phyloP scores from a whole-genome alignment of 1,284 basidiomycete species.

The Vanrija sp. region DNA sequence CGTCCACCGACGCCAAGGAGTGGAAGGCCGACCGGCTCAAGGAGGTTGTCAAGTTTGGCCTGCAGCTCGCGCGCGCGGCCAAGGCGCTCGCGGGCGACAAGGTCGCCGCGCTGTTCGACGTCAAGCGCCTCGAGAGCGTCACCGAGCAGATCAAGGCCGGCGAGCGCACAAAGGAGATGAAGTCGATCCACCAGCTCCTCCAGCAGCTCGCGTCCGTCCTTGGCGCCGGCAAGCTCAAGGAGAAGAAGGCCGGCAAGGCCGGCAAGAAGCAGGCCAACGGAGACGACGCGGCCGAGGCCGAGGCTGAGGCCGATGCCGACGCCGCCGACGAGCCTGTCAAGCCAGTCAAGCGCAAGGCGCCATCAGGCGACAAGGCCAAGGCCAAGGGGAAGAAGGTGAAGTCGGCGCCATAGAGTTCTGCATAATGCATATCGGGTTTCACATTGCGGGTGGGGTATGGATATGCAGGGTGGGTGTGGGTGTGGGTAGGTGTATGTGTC shows the following conservation, averaged over 20 bases:
- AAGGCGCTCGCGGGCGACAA: slow-evolving; percentile 32
- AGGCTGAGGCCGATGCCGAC: slow-evolving; percentile 8
- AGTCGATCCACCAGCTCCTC: slow-evolving; percentile 53
- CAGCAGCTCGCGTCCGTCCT: slow-evolving; percentile 52
- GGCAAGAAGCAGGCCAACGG: slow-evolving; percentile 29
- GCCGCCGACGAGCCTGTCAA: slow-evolving; percentile 15
- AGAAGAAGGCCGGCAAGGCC: slow-evolving; percentile 23
- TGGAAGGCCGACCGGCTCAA: slow-evolving; percentile 69
- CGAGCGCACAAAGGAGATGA: slow-evolving; percentile 53
- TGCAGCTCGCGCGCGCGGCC: slow-evolving; percentile 64
- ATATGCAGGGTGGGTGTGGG: no score
- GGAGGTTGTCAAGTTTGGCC: slow-evolving; percentile 69
- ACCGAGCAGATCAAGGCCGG: slow-evolving; percentile 47
- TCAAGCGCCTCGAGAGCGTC: slow-evolving; percentile 27
- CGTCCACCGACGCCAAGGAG: slow-evolving; percentile 43
- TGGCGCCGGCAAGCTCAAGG: slow-evolving; percentile 17
- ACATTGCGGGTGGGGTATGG: no score
- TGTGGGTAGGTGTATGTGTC: no score
- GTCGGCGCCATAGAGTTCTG: slow-evolving; percentile 5
- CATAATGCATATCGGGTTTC: slow-evolving; percentile 7
- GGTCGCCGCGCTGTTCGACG: slow-evolving; percentile 1
- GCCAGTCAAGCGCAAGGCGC: slow-evolving; percentile 11
- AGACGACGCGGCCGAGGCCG: slow-evolving; percentile 3
- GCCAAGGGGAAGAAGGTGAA: slow-evolving; percentile 14
- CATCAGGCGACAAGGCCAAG: slow-evolving; percentile 19